Evolutionary conservation across 1,139 yeast genomes (phyloP).

Genomic region (Eremothecium sinecaudum): DNA sequence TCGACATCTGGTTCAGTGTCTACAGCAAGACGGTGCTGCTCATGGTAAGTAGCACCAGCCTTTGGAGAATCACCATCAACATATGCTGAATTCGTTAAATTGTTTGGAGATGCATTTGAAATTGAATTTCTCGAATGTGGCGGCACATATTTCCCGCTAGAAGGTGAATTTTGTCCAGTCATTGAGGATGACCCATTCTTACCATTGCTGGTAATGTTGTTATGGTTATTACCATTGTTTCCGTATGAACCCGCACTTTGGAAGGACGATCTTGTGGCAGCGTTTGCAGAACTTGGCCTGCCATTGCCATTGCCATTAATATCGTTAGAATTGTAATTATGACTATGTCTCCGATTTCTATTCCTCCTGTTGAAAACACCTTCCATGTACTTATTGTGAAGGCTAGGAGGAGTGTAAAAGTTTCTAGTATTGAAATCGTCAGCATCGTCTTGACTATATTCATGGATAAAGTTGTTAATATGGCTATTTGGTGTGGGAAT

Average conservation of each 20-base stretch:
- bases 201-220: conserved; percentile 11
- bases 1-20: conserved; percentile 32
- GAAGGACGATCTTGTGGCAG: conserved; percentile 1
- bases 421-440: conserved; percentile 51
- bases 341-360: conserved; percentile 17
- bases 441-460: conserved; percentile 24
- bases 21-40: conserved; percentile 14
- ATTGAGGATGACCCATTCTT: conserved; percentile 15
- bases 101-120: conserved; percentile 20
- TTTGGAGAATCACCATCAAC: conserved; percentile 13
- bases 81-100: conserved; percentile 25
- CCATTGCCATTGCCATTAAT: conserved; percentile 9
- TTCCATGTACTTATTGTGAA: conserved; percentile 61
- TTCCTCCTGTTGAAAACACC: conserved; percentile 43
- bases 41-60: conserved; percentile 16
- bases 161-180: conserved; percentile 7
- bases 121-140: conserved; percentile 46
- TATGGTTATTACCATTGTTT: conserved; percentile 11
- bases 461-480: conserved; percentile 32
- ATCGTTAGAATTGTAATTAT: conserved; percentile 13
- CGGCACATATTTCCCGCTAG: conserved; percentile 54
- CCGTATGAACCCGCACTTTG: conserved; percentile 6
- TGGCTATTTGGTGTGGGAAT: conserved; percentile 46
- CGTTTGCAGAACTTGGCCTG: conserved; percentile 9
- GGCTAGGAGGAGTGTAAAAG: conserved; percentile 69